A percentile compares a stretch with the other conserved stretches of the same genome.
Evolutionary conservation across 106 monocot species (phyloP).

Genomic region (Triglochin maritima): DNA sequence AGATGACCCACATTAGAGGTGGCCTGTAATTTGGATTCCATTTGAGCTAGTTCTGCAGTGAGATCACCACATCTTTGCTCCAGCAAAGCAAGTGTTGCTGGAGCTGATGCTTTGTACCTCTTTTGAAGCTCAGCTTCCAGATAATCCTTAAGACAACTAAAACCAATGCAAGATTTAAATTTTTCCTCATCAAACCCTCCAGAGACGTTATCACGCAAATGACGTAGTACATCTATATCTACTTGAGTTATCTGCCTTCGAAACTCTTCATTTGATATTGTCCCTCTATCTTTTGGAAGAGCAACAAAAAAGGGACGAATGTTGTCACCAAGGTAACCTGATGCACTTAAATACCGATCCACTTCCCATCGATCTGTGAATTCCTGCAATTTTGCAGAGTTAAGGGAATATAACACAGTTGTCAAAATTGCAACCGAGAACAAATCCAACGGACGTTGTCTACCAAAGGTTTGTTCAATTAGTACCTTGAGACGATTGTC

Average conservation of each 20-base stretch:
- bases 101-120: constrained; percentile 94
- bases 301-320: constrained; percentile 89
- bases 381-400: constrained; percentile 38
- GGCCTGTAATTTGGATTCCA: constrained; percentile 73
- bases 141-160: constrained; percentile 55
- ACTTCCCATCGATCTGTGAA: constrained; percentile 94
- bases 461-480: neutral
- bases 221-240: constrained; percentile 58
- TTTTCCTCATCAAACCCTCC: constrained; percentile 97
- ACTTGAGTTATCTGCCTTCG: constrained; percentile 91
- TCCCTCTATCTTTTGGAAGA: constrained; percentile 86
- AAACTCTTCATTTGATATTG: constrained; percentile 84
- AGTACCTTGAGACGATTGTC: constrained; percentile 90
- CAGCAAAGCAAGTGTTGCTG: constrained; percentile 84
- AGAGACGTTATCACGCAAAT: constrained; percentile 71
- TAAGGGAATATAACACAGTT: neutral
- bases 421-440: neutral
- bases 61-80: constrained; percentile 84
- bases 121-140: constrained; percentile 89
- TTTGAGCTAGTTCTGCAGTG: constrained; percentile 40
- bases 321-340: constrained; percentile 92
- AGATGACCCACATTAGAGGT: constrained; percentile 86
- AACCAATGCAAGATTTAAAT: constrained; percentile 68
- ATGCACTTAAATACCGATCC: constrained; percentile 83
- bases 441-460: neutral